These are phyloP conservation scores for Albophoma yamanashiensis DNA, from an alignment of 2,329 filamentous ascomycete genomes.

Conservation along the genomic window DNA sequence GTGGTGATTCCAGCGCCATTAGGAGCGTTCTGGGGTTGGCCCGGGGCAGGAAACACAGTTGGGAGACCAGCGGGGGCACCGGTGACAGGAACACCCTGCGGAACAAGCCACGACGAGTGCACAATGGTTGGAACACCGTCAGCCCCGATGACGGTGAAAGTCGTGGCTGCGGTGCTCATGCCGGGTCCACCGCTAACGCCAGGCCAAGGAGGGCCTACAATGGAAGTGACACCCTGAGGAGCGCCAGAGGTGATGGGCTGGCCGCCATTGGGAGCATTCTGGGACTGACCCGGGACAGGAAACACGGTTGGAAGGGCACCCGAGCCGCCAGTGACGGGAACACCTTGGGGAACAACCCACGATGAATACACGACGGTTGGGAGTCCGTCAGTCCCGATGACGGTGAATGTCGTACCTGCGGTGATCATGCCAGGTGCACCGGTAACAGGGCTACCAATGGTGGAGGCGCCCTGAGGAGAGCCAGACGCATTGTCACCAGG, in stretches of 20 bases:
- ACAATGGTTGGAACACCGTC: slow-evolving; percentile 17
- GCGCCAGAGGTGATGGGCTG: slow-evolving; percentile 6
- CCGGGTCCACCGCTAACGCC: not conserved
- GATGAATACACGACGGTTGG: slow-evolving; percentile 17
- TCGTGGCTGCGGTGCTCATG: slow-evolving; percentile 12
- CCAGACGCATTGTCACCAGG: slow-evolving; percentile 4
- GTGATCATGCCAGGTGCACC: slow-evolving; percentile 3
- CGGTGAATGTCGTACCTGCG: slow-evolving; percentile 16
- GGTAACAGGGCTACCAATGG: not conserved
- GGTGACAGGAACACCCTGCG: slow-evolving; percentile 1
- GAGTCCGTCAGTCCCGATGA: slow-evolving; percentile 16
- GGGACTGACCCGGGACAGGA: not conserved
- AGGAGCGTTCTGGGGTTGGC: not conserved
- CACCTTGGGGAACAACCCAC: slow-evolving; percentile 8
- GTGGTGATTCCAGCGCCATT: slow-evolving; percentile 1
- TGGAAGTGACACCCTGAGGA: slow-evolving; percentile 2
- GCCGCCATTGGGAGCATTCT: slow-evolving; percentile 1
- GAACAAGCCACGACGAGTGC: slow-evolving; percentile 14
- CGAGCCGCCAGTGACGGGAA: not conserved
- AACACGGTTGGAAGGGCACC: not conserved
- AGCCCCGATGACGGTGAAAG: slow-evolving; percentile 15
- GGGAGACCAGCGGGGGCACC: not conserved
- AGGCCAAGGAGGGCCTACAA: not conserved
- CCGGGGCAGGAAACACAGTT: not conserved
- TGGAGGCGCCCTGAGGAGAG: slow-evolving; percentile 3